These are phyloP conservation scores for Metschnikowia sp. DNA, from an alignment of 805 yeast species.

Conservation along the genomic window DNA sequence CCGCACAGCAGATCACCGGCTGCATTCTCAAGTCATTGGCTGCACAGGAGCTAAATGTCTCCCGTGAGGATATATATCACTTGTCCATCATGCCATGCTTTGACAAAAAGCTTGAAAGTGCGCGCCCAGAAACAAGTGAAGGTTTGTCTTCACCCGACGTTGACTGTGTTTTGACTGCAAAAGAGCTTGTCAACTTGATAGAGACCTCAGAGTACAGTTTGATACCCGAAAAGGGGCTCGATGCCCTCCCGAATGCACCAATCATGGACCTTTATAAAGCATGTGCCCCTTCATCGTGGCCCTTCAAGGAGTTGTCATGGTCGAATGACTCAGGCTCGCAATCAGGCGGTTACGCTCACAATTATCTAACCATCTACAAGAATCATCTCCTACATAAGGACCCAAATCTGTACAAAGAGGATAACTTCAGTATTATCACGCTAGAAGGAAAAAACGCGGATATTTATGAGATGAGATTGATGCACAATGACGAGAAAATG, in stretches of 20 bases:
- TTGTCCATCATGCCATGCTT: conserved; percentile 94
- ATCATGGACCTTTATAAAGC: conserved; percentile 22
- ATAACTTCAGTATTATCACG: conserved; percentile 29
- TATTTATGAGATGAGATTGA: conserved; percentile 62
- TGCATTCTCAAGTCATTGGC: conserved; percentile 57
- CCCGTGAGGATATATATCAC: conserved; percentile 58
- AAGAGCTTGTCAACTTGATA: conserved; percentile 73
- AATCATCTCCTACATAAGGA: conserved; percentile 20
- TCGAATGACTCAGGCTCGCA: conserved; percentile 70
- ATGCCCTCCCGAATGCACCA: background rate
- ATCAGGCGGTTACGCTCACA: conserved; percentile 86
- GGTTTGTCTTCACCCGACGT: conserved; percentile 50
- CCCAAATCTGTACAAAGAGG: conserved; percentile 15
- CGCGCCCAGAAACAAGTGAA: conserved; percentile 58
- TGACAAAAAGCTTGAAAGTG: conserved; percentile 93
- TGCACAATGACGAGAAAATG: conserved; percentile 34
- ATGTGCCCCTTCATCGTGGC: conserved; percentile 62
- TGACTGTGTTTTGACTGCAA: conserved; percentile 92
- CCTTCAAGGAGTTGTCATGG: conserved; percentile 60
- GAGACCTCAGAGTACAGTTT: conserved; percentile 45
- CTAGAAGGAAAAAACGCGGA: conserved; percentile 74
- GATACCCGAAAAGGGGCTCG: conserved; percentile 18
- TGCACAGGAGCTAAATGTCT: conserved; percentile 26
- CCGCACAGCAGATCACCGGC: conserved; percentile 95
- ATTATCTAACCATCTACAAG: conserved; percentile 50